Evolutionary conservation across 176 grass and related monocot species (phyloP).

Genomic region (Triticum timopheevii): DNA sequence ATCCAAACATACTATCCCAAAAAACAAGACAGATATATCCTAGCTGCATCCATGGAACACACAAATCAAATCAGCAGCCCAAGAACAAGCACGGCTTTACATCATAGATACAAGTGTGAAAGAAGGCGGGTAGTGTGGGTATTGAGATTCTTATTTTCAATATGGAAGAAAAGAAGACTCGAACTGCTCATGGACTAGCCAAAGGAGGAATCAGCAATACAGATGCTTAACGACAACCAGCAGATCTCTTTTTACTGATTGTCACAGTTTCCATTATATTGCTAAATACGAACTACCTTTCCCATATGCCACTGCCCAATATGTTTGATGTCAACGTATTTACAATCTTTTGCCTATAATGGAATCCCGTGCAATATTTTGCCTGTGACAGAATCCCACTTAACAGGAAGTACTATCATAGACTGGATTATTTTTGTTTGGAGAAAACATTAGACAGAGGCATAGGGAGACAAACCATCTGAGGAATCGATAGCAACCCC

Average conservation of each 20-base stretch:
- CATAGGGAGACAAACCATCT: neutral
- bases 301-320: neutral
- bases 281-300: neutral
- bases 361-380: neutral
- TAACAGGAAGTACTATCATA: neutral
- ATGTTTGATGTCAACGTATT: neutral
- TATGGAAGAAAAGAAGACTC: neutral
- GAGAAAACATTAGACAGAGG: neutral
- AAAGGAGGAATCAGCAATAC: neutral
- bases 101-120: neutral
- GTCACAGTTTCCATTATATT: neutral
- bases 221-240: neutral
- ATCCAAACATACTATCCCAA: neutral
- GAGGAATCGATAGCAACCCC: neutral
- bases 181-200: neutral
- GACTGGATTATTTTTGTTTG: neutral
- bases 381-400: neutral
- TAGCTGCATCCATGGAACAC: neutral
- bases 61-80: neutral
- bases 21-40: neutral
- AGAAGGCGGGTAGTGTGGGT: neutral
- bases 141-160: neutral
- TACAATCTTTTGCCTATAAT: neutral
- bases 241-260: neutral
- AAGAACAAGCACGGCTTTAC: neutral